Evolutionary conservation across 2,329 filamentous ascomycete species (phyloP).

Genomic region (Ceratocystis alfenasii): DNA sequence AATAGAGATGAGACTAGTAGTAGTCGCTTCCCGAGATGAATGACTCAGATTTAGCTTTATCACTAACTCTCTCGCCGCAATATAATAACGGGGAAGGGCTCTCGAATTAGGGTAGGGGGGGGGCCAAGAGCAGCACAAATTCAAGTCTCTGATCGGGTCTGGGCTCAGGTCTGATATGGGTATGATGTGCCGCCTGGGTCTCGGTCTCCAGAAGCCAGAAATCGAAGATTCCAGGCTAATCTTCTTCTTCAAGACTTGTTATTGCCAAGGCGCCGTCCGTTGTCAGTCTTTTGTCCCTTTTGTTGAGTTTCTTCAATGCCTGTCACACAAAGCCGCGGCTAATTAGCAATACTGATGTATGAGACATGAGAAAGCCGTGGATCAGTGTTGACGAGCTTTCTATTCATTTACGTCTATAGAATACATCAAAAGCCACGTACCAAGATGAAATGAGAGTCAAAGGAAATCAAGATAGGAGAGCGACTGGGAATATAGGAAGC

Average conservation of each 20-base stretch:
- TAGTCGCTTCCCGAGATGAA: neutral
- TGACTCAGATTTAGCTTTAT: neutral
- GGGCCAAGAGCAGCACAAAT: neutral
- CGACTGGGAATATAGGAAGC: neutral
- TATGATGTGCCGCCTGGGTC: neutral
- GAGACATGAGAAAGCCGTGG: neutral
- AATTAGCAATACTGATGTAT: constrained; percentile 1
- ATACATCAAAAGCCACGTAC: neutral
- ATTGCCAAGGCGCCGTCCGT: neutral
- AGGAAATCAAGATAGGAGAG: neutral
- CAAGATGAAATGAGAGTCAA: neutral
- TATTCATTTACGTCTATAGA: neutral
- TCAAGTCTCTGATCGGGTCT: too few species aligned
- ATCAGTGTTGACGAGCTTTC: neutral
- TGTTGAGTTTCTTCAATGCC: neutral
- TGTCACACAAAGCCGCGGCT: neutral
- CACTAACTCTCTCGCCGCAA: too few species aligned
- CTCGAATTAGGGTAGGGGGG: neutral
- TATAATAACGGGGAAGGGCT: too few species aligned
- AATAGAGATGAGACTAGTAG: neutral
- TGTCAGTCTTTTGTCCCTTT: neutral
- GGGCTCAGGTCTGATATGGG: too few species aligned
- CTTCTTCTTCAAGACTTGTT: neutral
- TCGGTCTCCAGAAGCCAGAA: neutral
- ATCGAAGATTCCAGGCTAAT: neutral